These are phyloP conservation scores for Globisporangium canariense DNA, from an alignment of 352 stramenopile species.

Conservation along the genomic window DNA sequence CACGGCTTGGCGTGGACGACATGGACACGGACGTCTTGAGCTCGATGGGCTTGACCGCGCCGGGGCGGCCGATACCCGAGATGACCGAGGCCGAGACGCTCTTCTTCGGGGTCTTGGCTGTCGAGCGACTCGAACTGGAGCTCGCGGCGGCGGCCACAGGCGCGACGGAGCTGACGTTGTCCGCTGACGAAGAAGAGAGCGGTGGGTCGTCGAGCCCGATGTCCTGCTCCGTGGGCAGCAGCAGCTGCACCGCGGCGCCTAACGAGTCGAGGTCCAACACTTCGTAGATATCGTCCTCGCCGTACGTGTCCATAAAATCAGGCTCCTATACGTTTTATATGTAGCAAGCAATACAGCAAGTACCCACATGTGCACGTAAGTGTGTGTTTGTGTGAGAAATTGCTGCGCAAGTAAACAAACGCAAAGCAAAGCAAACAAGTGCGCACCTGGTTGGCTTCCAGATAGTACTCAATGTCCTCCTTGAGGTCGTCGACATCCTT, in stretches of 20 bases:
- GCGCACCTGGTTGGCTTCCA: constrained; percentile 87
- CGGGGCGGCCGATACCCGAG: constrained; percentile 67
- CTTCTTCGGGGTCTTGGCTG: constrained; percentile 69
- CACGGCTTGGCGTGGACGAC: constrained; percentile 42
- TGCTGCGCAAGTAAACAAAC: background rate
- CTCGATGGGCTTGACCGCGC: constrained; percentile 73
- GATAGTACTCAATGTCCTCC: constrained; percentile 98
- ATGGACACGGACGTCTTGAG: constrained; percentile 68
- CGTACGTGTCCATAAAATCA: constrained; percentile 92
- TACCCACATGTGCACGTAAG: background rate
- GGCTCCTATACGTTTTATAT: constrained; percentile 50
- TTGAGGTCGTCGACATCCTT: constrained; percentile 94
- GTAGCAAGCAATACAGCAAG: background rate
- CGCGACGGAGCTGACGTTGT: constrained; percentile 12
- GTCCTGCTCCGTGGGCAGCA: constrained; percentile 67
- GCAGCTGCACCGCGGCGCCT: constrained; percentile 67
- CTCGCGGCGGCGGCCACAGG: background rate
- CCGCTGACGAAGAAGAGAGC: constrained; percentile 11
- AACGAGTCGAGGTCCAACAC: constrained; percentile 91
- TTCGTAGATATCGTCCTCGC: constrained; percentile 95
- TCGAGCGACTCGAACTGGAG: constrained; percentile 21
- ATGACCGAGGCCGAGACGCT: constrained; percentile 52
- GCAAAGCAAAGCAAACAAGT: background rate
- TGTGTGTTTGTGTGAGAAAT: background rate
- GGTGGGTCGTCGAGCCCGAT: constrained; percentile 56